Percentiles rank a stretch among this genome's conserved stretches.
Conservation (phyloP, 2,329 filamentous ascomycete genomes). For the Scedosporium aurantiacum region DNA sequence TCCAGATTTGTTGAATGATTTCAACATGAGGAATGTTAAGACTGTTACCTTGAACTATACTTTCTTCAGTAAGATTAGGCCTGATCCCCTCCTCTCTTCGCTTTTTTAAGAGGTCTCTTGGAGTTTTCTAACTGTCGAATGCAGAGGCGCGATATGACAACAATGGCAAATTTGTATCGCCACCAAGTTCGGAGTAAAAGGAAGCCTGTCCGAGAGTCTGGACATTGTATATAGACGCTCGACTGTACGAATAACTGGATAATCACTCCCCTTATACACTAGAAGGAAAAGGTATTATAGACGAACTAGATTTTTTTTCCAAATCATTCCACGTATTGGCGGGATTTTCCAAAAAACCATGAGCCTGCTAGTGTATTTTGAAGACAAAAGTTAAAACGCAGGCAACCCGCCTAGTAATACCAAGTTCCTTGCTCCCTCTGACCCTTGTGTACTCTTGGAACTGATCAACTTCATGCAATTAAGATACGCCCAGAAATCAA, state of each 20-base stretch:
- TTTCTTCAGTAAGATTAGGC: conserved; percentile 76
- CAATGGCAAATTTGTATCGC: conserved; percentile 31
- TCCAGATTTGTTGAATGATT: conserved; percentile 82
- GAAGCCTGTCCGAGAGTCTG: neutral
- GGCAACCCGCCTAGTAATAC: no score
- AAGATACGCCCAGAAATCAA: no score
- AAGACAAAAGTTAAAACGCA: no score
- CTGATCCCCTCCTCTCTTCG: neutral
- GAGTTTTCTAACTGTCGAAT: conserved; percentile 18
- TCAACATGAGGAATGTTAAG: conserved; percentile 87
- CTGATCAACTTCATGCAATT: no score
- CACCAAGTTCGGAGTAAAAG: conserved; percentile 15
- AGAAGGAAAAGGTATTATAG: conserved; percentile 4
- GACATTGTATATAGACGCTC: neutral
- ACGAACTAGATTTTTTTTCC: neutral
- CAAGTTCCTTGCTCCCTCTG: no score
- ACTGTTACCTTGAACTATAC: conserved; percentile 95
- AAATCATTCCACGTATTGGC: no score
- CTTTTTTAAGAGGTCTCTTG: neutral
- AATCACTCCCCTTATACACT: conserved; percentile 6
- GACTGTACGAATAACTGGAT: neutral
- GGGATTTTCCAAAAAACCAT: no score
- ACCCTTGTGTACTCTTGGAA: no score
- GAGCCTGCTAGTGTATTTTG: no score
- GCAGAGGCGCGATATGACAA: conserved; percentile 35